These are phyloP conservation scores for Gloeophyllum trabeum DNA, from an alignment of 768 basidiomycete genomes.

Conservation along the genomic window DNA sequence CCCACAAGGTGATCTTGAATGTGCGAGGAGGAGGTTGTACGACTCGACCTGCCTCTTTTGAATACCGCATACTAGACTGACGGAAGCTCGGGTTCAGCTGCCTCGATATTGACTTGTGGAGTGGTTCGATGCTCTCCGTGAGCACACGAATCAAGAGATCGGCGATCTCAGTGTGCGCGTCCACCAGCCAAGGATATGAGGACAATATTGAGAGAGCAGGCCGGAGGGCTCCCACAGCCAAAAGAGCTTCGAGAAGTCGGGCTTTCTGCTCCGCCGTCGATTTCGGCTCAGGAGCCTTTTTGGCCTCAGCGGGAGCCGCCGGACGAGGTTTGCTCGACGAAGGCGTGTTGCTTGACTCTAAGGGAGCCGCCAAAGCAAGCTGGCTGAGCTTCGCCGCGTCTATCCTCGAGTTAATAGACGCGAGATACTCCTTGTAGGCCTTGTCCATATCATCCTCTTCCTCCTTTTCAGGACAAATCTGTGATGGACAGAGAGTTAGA, in stretches of 20 bases:
- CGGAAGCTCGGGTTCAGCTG: slow-evolving; percentile 52
- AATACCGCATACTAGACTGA: slow-evolving; percentile 53
- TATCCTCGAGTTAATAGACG: slow-evolving; percentile 52
- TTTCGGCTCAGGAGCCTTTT: slow-evolving; percentile 23
- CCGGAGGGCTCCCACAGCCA: slow-evolving; percentile 76
- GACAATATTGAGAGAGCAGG: slow-evolving; percentile 71
- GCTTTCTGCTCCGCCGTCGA: slow-evolving; percentile 63
- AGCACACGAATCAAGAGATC: slow-evolving; percentile 77
- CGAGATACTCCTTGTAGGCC: slow-evolving; percentile 53
- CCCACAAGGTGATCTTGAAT: slow-evolving; percentile 57
- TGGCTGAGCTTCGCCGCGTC: slow-evolving; percentile 61
- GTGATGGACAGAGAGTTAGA: slow-evolving; percentile 6
- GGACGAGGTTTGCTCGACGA: slow-evolving; percentile 27
- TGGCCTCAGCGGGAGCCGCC: slow-evolving; percentile 25
- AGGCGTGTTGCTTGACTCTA: slow-evolving; percentile 40
- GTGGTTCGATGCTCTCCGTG: slow-evolving; percentile 51
- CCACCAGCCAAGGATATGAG: slow-evolving; percentile 77
- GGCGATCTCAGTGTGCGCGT: slow-evolving; percentile 72
- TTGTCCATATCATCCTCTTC: slow-evolving; percentile 73
- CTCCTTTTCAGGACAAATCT: slow-evolving; percentile 66
- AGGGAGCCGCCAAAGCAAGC: slow-evolving; percentile 76
- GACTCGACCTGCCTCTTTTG: slow-evolving; percentile 44
- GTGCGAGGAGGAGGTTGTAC: slow-evolving; percentile 44
- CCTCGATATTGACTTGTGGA: slow-evolving; percentile 48
- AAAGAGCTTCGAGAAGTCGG: slow-evolving; percentile 65